phyloP scores from a whole-genome alignment of 371 early-diverging fungal species.

The Dinochytrium kinnereticum region DNA sequence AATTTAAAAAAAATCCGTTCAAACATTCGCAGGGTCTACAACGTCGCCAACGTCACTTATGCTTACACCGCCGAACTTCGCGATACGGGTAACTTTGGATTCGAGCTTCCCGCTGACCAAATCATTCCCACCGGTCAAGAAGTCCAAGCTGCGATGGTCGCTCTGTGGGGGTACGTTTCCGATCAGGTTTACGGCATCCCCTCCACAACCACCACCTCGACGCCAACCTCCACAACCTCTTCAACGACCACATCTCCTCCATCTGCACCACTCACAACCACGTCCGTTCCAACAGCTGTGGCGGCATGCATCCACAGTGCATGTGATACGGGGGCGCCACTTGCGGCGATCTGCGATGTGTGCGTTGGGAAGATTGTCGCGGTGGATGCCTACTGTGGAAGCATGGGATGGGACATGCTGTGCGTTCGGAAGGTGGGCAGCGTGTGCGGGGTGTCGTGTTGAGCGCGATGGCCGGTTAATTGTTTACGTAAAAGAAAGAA shows the following conservation, averaged over 20 bases:
- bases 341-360: constrained; percentile 1
- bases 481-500: too few species aligned
- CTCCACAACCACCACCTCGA: constrained; percentile 2
- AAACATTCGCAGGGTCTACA: too few species aligned
- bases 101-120: too few species aligned
- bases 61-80: too few species aligned
- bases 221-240: neutral
- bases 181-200: too few species aligned
- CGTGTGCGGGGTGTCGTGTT: constrained; percentile 19
- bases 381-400: constrained; percentile 32
- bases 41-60: too few species aligned
- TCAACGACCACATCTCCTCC: neutral
- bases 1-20: too few species aligned
- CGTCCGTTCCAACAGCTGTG: neutral
- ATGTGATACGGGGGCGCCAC: neutral
- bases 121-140: too few species aligned
- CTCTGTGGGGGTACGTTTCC: too few species aligned
- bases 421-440: constrained; percentile 28
- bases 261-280: neutral
- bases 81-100: too few species aligned
- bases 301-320: neutral
- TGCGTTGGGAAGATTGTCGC: constrained; percentile 33
- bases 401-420: constrained; percentile 26
- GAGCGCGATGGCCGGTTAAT: too few species aligned
- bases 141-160: too few species aligned